Evolutionary conservation across 345 rosid genomes (phyloP), one percentile per base, ranked within the genome.

Genomic region (Eucalyptus cloeziana): DNA sequence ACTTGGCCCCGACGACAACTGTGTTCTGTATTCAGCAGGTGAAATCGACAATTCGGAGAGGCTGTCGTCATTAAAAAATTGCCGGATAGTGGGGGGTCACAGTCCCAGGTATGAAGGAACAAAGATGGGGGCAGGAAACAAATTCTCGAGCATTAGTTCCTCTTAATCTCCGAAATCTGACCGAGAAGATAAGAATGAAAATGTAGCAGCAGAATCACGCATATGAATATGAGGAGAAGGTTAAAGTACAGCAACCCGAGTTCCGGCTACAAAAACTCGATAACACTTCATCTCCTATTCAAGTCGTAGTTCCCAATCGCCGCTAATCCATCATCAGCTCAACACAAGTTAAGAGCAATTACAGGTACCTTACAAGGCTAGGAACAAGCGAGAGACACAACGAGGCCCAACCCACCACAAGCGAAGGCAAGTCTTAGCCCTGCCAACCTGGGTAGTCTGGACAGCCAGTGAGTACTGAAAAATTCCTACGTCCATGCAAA

Each of bases 391-490:
- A 52, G 51, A 31, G 40, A 64, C 83, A 27, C 43, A 43, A 86
- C n/a, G 40, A 62, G 86, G 17, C 86, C 81, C 30, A 64, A 88
- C 86, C 88, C 51, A 86, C 89, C 89, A 87, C 92, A 85, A 91
- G 90, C 8, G 89, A 86, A 49, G 91, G 90, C 92, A 51, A 69
- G 47, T 86, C 86, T 62, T 31, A 40, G 30, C 86, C 86, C 71
- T 44, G 91, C 93, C 91, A 91, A 88, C 91, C 92, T 89, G 90
- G 92, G 88, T 45, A 90, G 85, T 86, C 54, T 49, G 60, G 87
- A 43, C 90, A 86, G 88, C 60, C 83, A 12, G 49, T 69, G 83
- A 76, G 85, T 21, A 10, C 85, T 3, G n/a, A 85, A 80, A 50
- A 86, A 21, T 37, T 43, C 87, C 62, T 25, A 86, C 62, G 12